Base-by-base conservation (phyloP, 2,329 filamentous ascomycete genomes). In the Penicillium olsonii region DNA sequence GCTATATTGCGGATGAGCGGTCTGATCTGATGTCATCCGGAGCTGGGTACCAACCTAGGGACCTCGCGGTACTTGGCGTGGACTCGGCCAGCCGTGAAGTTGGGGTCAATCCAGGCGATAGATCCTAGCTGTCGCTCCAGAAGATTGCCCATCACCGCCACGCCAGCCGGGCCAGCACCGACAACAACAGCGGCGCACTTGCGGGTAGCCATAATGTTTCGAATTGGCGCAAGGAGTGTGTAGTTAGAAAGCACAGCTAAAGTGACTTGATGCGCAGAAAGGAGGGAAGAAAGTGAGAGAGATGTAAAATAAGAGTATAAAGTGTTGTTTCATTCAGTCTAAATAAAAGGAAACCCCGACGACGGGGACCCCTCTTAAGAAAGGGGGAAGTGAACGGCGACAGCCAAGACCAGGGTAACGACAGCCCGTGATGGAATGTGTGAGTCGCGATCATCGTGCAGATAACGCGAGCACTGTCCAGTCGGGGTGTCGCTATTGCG, bases 131-230 rank as follows among this genome's bases (percentile, higher is more conserved):
- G 73, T 26, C 76, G 74, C 59, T 85, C 81, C 15, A 86, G 72
- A 15, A 86, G 67, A 58, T 83, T 84, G n/a, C 83, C 83, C 19
- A 85, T 73, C 6, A 78, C 78, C 3, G 81, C 82, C 47, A 85
- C 75, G 48, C 83, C 83, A 37, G 79, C 80, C 3, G 81, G 78
- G 14, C 82, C 82, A 46, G 76, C 80, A 42, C 82, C 82, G 17
- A 84, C 78, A 2, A 85, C 81, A 1, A 84, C 76, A 3, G 81
- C 81, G 42, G 74, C 75, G 59, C 75, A 82, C 60, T 60, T 68
- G 37, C 64, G 62, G 14, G 64, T 53, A 37, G 61, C 55, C 69
- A 64, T 60, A 42, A 40, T 34, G 26, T 19, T 34, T 24, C 22
- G 8, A 24, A 5, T 4, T 24, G 22, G 27, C 29, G 40, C 29